Percentiles rank a stretch among this genome's conserved stretches.
These are phyloP conservation scores for Chamaecrista fasciculata DNA, from an alignment of 306 rosid genomes.

Conservation along the genomic window DNA sequence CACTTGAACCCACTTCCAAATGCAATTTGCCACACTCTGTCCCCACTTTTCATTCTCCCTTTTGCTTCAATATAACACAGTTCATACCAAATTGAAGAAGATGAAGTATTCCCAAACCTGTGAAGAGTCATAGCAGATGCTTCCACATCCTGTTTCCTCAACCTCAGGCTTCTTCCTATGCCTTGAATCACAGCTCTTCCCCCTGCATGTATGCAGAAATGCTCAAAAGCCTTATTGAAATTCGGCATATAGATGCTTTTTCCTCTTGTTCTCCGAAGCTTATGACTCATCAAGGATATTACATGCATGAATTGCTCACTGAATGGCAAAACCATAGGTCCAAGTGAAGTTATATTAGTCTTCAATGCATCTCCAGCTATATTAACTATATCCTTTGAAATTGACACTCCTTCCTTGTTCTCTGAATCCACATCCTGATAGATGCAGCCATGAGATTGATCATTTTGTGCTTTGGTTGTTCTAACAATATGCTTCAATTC, in stretches of 20 bases:
- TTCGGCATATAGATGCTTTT: slow-evolving; percentile 41
- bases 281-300: slow-evolving; percentile 30
- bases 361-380: slow-evolving; percentile 54
- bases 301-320: slow-evolving; percentile 44
- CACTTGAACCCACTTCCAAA: slow-evolving; percentile 70
- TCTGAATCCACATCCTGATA: slow-evolving; percentile 45
- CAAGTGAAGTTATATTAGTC: slow-evolving; percentile 46
- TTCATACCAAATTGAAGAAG: slow-evolving; percentile 67
- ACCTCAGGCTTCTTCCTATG: slow-evolving; percentile 38
- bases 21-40: slow-evolving; percentile 67
- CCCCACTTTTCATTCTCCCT: slow-evolving; percentile 53
- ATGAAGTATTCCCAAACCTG: slow-evolving; percentile 60
- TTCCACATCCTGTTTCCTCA: slow-evolving; percentile 43
- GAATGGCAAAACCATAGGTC: slow-evolving; percentile 55
- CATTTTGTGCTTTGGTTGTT: slow-evolving; percentile 59
- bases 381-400: slow-evolving; percentile 46
- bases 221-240: slow-evolving; percentile 53
- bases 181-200: slow-evolving; percentile 53
- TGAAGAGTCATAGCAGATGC: slow-evolving; percentile 57
- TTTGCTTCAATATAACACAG: slow-evolving; percentile 61
- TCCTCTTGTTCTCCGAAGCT: slow-evolving; percentile 28
- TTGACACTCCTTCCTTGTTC: slow-evolving; percentile 41
- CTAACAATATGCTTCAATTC: slow-evolving; percentile 45
- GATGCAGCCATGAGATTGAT: slow-evolving; percentile 46
- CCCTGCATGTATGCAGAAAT: slow-evolving; percentile 66